Conservation (phyloP, 805 yeast species). For the Debaryomyces tyrocola region DNA sequence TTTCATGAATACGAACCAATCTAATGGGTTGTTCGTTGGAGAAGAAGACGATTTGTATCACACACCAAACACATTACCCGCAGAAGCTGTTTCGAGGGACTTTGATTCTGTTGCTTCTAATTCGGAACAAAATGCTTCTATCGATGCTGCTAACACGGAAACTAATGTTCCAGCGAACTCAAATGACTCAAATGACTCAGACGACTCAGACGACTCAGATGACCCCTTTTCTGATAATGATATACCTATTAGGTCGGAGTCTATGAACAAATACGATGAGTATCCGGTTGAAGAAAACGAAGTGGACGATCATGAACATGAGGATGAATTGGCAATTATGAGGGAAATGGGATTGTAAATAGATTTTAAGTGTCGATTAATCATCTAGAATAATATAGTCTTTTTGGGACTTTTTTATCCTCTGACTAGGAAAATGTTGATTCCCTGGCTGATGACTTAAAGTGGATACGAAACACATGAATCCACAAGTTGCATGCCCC, state of each 20-base stretch:
- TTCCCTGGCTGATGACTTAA: no score
- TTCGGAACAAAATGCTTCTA: background rate
- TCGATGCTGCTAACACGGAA: background rate
- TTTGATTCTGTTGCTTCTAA: background rate
- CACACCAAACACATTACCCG: background rate
- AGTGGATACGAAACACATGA: no score
- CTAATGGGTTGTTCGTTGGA: constrained; percentile 28
- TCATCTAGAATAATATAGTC: background rate
- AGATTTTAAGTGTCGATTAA: background rate
- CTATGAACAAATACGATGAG: background rate
- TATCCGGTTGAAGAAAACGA: background rate
- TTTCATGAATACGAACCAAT: constrained; percentile 21
- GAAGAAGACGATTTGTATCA: constrained; percentile 21
- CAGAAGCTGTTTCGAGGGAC: background rate
- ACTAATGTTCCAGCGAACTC: background rate
- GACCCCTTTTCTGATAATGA: constrained; percentile 28
- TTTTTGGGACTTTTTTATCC: no score
- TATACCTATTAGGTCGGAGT: background rate
- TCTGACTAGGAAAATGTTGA: no score
- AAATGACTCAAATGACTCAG: constrained; percentile 6
- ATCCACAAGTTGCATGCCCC: no score
- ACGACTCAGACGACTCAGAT: constrained; percentile 13
- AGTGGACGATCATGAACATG: constrained; percentile 20
- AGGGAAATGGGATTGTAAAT: constrained; percentile 34
- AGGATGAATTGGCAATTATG: constrained; percentile 35